Base-by-base conservation (phyloP, 345 rosid species). In the Ceriops tagal region DNA sequence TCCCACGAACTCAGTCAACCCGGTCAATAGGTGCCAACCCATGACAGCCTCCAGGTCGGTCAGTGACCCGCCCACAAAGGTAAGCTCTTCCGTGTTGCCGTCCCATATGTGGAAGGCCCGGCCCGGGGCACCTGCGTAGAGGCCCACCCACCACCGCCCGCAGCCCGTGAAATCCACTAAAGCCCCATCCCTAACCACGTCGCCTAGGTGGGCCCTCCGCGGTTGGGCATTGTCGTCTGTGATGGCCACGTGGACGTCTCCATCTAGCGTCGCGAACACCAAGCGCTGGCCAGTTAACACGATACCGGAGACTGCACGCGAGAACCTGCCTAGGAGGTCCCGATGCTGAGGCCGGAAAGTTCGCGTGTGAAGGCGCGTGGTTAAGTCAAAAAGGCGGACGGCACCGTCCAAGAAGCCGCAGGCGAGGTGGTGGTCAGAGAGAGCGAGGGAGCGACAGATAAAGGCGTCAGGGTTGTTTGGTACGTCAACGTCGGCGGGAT, bases 401-500 rank as follows among this genome's bases (percentile, higher is more conserved):
- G 88, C 80, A 2, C 99, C 97, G 46, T 95, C 99, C 0, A 91
- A 92, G 64, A 88, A 95, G 0, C 99, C 97, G 15, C 89, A 82
- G 3, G 96, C 97, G n/a, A 95, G 82, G 70, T 87, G 71, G 35
- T 61, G 79, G 53, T 95, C 97, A 1, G 99, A 91, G 61, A 95
- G 86, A 1, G 88, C 70, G 43, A 95, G 93, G 68, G 90, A 85
- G 5, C 97, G 96, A 79, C 97, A 92, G 3, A 73, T 74, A 35
- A 87, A 79, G 39, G 97, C 86, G 18, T 84, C 87, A 0, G 90
- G 89, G 51, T 72, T 79, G 56, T 82, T 84, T 5, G 76, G 73
- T 56, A 64, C 78, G 13, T 65, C 79, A 43, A 79, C 81, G 34
- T 89, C 96, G 10, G 84, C 74, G 0, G 81, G 85, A 37, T 89